Conservation (phyloP, 805 yeast species). For the Kodamaea laetipori region DNA sequence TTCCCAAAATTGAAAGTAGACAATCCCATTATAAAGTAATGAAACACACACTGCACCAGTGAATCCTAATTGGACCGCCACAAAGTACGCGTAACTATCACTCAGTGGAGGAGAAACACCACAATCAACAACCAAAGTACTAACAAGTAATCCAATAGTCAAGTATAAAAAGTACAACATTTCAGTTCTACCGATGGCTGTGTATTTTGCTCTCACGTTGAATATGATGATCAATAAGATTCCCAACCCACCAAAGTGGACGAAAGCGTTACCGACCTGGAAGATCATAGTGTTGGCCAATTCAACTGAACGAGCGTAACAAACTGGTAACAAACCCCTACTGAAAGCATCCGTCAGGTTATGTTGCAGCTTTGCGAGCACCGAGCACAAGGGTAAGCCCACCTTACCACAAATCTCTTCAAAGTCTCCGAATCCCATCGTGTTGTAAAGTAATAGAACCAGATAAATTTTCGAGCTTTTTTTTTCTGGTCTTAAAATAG, state of each 20-base stretch:
- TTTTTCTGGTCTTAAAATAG: slow-evolving; percentile 2
- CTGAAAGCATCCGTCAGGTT: slow-evolving; percentile 25
- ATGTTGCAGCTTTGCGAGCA: slow-evolving; percentile 62
- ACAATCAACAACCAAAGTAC: slow-evolving; percentile 80
- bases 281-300: slow-evolving; percentile 90
- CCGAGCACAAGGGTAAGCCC: slow-evolving; percentile 79
- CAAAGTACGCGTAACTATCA: slow-evolving; percentile 74
- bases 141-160: slow-evolving; percentile 56
- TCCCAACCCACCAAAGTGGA: slow-evolving; percentile 73
- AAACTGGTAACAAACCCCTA: slow-evolving; percentile 69
- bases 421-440: slow-evolving; percentile 71
- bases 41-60: slow-evolving; percentile 72
- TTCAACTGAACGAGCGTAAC: slow-evolving; percentile 85
- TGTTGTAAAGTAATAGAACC: slow-evolving; percentile 1
- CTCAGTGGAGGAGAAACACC: slow-evolving; percentile 93
- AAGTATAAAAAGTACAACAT: slow-evolving; percentile 73
- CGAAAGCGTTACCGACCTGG: slow-evolving; percentile 83
- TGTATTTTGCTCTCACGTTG: slow-evolving; percentile 79
- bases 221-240: slow-evolving; percentile 70
- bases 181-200: slow-evolving; percentile 92
- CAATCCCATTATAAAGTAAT: slow-evolving; percentile 69
- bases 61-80: slow-evolving; percentile 75
- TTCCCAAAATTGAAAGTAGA: slow-evolving; percentile 92
- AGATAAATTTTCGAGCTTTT: neutral
- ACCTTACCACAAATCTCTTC: slow-evolving; percentile 61